Evolutionary conservation across 345 rosid species (phyloP), one percentile per base, ranked within the genome.

Genomic region (Combretum micranthum): DNA sequence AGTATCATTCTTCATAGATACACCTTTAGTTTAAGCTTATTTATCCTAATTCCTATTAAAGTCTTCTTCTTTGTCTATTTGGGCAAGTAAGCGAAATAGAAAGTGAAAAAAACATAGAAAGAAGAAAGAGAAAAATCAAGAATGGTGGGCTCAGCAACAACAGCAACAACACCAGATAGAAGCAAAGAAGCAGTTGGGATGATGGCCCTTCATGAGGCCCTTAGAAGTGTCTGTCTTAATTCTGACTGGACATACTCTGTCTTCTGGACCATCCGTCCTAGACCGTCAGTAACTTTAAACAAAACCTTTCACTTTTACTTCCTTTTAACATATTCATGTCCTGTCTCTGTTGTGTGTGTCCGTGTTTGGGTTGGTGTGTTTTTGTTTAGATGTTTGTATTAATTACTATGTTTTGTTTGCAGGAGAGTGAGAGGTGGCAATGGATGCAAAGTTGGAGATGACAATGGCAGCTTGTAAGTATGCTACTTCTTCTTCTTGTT

Each of bases 171-270:
- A 76, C 88, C 83, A 80, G 92, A 85, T 78, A 83, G 99, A 69
- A 87, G 96, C 90, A 89, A 89, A 82, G 97, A 93, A 77, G 99
- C 97, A 59, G 92, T 89, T 56, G 99, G 95, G 91, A 93, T 93
- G 99, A 87, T 93, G 96, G 97, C 97, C 76, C 97, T 93, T 83
- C 99, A 93, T 63, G 97, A 93, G 75, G 96, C 99, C 80, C 95
- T 93, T 64, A 85, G 95, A 78, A 85, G 77, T 80, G 95, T 89
- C 85, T 93, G 99, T 75, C 85, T 89, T 70, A 85, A 85, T 77
- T 46, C 99, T 69, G 96, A 85, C 81, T 93, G 99, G 97, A 89
- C 85, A 85, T 93, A 93, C 88, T 89, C 99, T 89, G 99, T 93
- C 67, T 93, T 93, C 92, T 93, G 99, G 99, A 89, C 99, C 69